Base-by-base conservation (phyloP, 768 basidiomycete species). In the Kwoniella bestiolae region DNA sequence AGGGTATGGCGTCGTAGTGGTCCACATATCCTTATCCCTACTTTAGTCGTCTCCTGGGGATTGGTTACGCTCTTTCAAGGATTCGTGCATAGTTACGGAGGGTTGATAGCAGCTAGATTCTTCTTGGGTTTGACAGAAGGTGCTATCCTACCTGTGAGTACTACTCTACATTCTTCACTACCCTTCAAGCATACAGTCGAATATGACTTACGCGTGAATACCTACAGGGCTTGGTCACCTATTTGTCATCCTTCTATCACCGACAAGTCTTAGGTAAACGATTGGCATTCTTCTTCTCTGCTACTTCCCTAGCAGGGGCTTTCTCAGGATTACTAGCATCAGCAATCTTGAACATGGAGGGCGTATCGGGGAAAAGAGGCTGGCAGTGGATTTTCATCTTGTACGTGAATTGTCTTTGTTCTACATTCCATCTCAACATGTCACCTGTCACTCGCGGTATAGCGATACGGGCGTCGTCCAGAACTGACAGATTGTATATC, bases 21-120 rank as follows among this genome's bases (percentile, higher is more conserved):
- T 2, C 86, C 89, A 1, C 84, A 87, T n/a, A 83, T 86, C 62
- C 79, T 86, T 51, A 83, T 89, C 74, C 89, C 90, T 0, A 78
- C 85, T 1, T 86, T 89, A 84, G 79, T 89, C 52, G 84, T 85
- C 0, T 70, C 86, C 0, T 91, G 90, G 89, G 89, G 89, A n/a
- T 51, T 89, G n/a, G 84, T 87, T 14, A 84, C 85, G 9, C 83
- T 87, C 8, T 81, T 86, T 49, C 88, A 90, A 84, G 74, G 77
- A 18, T 66, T 76, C 34, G 76, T 77, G 12, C 26, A 56, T 23
- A 66, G 32, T 26, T 77, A 74, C 46, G 41, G 51, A 3, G 77
- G 76, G 2, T 69, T 80, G 16, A n/a, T 79, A 5, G 74, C 69
- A 0, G 66, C 68, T 1, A 67, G 77, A 2, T 72, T 80, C 52